Evolutionary conservation across 805 yeast species (phyloP), one percentile per base, ranked within the genome.

Genomic region (Saturnispora mendoncae): DNA sequence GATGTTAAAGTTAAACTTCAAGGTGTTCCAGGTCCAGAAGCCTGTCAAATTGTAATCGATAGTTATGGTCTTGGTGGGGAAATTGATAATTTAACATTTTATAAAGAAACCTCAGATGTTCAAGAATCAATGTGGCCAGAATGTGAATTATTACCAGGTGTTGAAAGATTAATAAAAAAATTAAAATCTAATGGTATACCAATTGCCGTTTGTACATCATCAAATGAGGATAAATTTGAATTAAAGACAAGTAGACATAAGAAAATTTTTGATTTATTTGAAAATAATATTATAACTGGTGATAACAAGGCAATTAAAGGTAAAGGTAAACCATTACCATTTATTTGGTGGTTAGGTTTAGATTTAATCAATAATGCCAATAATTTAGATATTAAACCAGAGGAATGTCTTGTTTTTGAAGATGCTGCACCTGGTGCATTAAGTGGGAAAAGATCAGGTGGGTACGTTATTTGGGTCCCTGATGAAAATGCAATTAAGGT

Each of bases 391-490:
- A 81, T 90, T 45, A 53, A 58, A 41, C 82, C 90, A 4, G 78
- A 76, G 25, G 95, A 92, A 53, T 84, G 94, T 53, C 60, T 92
- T 25, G 82, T 92, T 2, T 92, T 92, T 60, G 98, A 92, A 66
- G 99, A 92, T 62, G 97, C 96, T 3, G 67, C 87, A 33, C 88
- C 95, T 0, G 99, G 99, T 3, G 90, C 90, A 18, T 55, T 66
- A 14, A 80, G 95, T 3, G 98, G 95, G 12, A 72, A 71, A 42
- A 78, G 83, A 14, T 86, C 95, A 27, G 88, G 87, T 9, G 83
- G 85, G 12, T 71, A 69, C 41, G 95, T 90, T n/a, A 72, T 90
- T 36, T 92, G 97, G 98, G 82, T 88, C 12, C 97, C 98, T 8
- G 90, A 90, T 60, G 69, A 71, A 20, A 75, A 83, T 44, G 94